These are phyloP conservation scores for Phyllostachys edulis DNA, from an alignment of 176 grass and related monocot species.

Conservation along the genomic window DNA sequence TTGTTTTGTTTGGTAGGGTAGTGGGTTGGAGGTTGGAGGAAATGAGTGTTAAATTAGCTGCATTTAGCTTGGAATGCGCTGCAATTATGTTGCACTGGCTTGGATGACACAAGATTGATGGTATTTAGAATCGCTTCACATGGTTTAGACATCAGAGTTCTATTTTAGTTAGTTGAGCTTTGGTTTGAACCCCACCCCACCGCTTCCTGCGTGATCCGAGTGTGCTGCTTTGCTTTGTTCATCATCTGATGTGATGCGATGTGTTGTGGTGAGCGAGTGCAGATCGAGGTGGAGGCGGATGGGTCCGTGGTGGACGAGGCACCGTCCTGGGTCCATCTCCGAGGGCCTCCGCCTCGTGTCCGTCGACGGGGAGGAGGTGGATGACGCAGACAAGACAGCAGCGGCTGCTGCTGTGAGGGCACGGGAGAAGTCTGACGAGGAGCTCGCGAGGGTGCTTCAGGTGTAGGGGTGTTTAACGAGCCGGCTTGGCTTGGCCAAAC, in stretches of 20 bases:
- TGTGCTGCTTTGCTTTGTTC: neutral
- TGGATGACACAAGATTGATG: neutral
- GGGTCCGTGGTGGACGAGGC: constrained; percentile 42
- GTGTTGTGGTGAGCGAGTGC: neutral
- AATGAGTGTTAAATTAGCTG: neutral
- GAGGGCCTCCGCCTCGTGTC: constrained; percentile 49
- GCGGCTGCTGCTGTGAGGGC: neutral
- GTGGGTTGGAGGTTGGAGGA: neutral
- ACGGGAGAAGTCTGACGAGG: constrained; percentile 66
- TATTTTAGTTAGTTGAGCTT: neutral
- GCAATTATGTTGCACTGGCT: neutral
- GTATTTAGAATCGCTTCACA: neutral
- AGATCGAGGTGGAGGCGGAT: constrained; percentile 65
- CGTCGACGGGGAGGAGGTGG: constrained; percentile 14
- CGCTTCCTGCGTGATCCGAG: neutral
- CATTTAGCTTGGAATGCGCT: neutral
- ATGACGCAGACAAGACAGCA: neutral
- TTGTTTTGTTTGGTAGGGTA: neutral
- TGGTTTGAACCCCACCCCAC: neutral
- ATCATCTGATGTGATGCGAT: neutral
- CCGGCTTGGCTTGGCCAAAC: no score
- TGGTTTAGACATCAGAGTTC: neutral
- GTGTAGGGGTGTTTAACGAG: neutral
- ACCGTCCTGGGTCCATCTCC: constrained; percentile 54
- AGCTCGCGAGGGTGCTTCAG: constrained; percentile 74